A percentile compares a stretch with the other conserved stretches of the same genome.
Evolutionary conservation across 495 filamentous ascomycete species (phyloP).

Genomic region (Rostrohypoxylon terebratum): DNA sequence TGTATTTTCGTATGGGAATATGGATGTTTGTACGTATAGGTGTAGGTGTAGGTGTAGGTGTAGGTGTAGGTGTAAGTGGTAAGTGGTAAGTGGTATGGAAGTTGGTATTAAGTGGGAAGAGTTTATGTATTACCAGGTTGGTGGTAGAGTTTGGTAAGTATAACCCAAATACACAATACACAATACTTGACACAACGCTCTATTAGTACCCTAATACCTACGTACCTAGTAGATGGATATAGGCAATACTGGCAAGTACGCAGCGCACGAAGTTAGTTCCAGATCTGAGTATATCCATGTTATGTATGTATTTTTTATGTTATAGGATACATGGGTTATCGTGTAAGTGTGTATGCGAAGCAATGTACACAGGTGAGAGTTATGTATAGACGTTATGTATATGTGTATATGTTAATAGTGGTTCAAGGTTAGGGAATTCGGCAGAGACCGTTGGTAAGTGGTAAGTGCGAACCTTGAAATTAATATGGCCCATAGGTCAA

Average conservation of each 20-base stretch:
- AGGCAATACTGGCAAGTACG: constrained; percentile 31
- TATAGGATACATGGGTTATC: background rate
- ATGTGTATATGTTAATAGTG: constrained; percentile 2
- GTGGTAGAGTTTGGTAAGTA: constrained; percentile 5
- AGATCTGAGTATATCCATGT: constrained; percentile 1
- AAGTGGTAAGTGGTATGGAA: background rate
- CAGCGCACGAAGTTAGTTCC: constrained; percentile 18
- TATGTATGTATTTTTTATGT: constrained; percentile 18
- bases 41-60: no score
- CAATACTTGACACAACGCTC: no score
- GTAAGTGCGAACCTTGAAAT: constrained; percentile 22
- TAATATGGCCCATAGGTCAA: constrained; percentile 35
- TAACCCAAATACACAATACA: constrained; percentile 7
- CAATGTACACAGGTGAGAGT: constrained; percentile 15
- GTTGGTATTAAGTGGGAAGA: background rate
- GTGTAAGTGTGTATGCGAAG: constrained; percentile 10
- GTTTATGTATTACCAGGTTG: constrained; percentile 21
- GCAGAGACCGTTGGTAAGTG: constrained; percentile 40
- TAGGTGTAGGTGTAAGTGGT: background rate
- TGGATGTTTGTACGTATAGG: background rate
- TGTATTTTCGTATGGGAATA: constrained; percentile 1
- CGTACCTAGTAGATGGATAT: constrained; percentile 1
- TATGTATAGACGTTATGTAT: constrained; percentile 6
- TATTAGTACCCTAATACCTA: background rate
- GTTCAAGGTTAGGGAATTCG: constrained; percentile 30